phyloP scores from a whole-genome alignment of 306 rosid genomes.

The Macrotyloma uniflorum region DNA sequence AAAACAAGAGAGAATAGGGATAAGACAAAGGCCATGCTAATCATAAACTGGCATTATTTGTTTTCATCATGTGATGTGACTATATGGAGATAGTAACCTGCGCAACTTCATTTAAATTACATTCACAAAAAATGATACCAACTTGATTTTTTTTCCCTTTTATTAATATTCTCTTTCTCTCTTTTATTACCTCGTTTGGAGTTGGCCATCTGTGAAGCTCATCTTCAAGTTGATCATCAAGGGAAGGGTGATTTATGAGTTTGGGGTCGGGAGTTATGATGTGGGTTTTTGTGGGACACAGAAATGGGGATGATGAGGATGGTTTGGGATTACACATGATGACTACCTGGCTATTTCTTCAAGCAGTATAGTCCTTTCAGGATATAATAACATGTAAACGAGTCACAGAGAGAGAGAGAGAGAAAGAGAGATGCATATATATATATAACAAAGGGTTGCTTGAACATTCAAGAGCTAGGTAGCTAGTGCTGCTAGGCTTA shows the following conservation, averaged over 20 bases:
- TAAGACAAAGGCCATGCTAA: neutral
- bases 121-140: neutral
- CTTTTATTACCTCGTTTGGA: slow-evolving; percentile 64
- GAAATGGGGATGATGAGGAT: slow-evolving; percentile 56
- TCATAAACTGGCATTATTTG: slow-evolving; percentile 7
- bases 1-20: no score
- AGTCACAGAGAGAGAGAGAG: neutral
- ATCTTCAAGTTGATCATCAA: slow-evolving; percentile 33
- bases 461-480: neutral
- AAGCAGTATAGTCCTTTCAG: neutral
- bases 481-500: slow-evolving; percentile 7
- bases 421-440: neutral
- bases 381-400: slow-evolving; percentile 16
- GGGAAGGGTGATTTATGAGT: slow-evolving; percentile 28
- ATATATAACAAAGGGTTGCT: slow-evolving; percentile 12
- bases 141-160: no score
- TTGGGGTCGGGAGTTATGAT: slow-evolving; percentile 51
- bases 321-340: slow-evolving; percentile 69
- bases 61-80: slow-evolving; percentile 26
- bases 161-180: neutral
- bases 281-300: slow-evolving; percentile 50
- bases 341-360: neutral
- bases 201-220: slow-evolving; percentile 86
- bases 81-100: slow-evolving; percentile 21
- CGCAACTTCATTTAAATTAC: slow-evolving; percentile 23